Evolutionary conservation across 805 yeast genomes (phyloP), one percentile per base, ranked within the genome.

Genomic region (Isabelozyma gotoi): DNA sequence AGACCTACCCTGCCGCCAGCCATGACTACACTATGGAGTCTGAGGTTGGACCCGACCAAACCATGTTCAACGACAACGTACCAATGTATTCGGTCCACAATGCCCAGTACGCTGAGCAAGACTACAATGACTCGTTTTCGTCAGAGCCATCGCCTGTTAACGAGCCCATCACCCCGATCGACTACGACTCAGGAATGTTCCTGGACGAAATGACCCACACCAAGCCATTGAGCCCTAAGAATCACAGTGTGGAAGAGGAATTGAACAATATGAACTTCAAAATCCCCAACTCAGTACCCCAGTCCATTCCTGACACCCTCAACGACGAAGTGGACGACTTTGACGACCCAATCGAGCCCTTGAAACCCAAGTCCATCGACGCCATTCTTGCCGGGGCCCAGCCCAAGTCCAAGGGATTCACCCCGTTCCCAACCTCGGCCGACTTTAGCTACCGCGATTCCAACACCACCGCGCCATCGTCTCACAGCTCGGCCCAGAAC

Each of bases 161-260:
- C 10, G 29, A 24, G 29, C 29, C 29, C 5, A 24, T n/a, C 6
- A 24, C 29, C 2, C 29, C 29, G 7, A 10, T 24, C 29, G 29
- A 24, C 29, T 24, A 24, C 10, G n/a, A 32, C 16, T 11, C 15
- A 16, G 34, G 34, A 5, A 16, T 4, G 3, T 32, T 32, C 34
- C 7, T 7, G 11, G 29, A 21, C 11, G 29, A 21, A 21, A 7
- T 21, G 29, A 14, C 38, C 8, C 41, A 45, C 14, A 11, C 21
- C 35, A 56, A 53, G 45, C 72, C 73, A 2, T 59, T 67, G 47
- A 58, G 64, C 29, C 72, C 71, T 3, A 63, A 64, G 43, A 64
- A 44, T 24, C 71, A 67, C 43, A 51, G 48, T 3, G 53, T 67
- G 5, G 67, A 63, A 40, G 50, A 64, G 41, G 73, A 67, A 48